Percentiles rank a stretch among this genome's conserved stretches.
These are phyloP conservation scores for Sugiyamaella castrensis DNA, from an alignment of 1,139 yeast species.

Conservation along the genomic window DNA sequence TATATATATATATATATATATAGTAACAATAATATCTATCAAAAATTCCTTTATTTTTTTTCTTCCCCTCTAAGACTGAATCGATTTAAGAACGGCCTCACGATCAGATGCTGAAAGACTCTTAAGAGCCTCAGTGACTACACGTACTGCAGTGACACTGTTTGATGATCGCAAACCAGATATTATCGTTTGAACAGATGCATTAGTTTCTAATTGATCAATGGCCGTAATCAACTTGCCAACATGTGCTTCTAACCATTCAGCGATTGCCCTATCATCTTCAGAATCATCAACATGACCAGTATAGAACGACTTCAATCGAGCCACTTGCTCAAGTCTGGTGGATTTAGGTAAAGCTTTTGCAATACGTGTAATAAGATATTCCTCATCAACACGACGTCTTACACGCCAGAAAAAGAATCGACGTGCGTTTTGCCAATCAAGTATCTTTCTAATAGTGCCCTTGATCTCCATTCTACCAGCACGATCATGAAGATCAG, in stretches of 20 bases:
- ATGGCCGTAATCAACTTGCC: conserved; percentile 57
- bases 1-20: conserved; percentile 6
- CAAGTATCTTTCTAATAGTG: conserved; percentile 76
- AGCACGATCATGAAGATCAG: conserved; percentile 95
- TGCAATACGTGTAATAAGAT: conserved; percentile 71
- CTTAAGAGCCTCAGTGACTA: conserved; percentile 60
- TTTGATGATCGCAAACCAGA: conserved; percentile 35
- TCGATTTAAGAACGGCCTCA: conserved; percentile 45
- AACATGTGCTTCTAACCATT: conserved; percentile 83
- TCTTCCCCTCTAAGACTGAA: conserved; percentile 5
- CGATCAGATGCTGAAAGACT: conserved; percentile 60
- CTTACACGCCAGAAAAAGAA: conserved; percentile 99
- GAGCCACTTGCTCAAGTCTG: conserved; percentile 78
- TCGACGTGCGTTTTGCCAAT: conserved; percentile 87
- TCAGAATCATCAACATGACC: conserved; percentile 69
- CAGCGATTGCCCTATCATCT: conserved; percentile 75
- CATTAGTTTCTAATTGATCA: conserved; percentile 47
- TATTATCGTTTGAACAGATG: conserved; percentile 25
- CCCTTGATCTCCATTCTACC: conserved; percentile 98
- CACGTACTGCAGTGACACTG: conserved; percentile 52
- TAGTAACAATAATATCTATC: conserved; percentile 1
- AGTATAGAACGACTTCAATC: conserved; percentile 80
- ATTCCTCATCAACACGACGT: conserved; percentile 92
- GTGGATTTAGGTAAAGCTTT: conserved; percentile 59
- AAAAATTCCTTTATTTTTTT: background rate